Percentiles rank a stretch among this genome's conserved stretches.
Evolutionary conservation across 2,329 filamentous ascomycete genomes (phyloP).

Genomic region (Cladophialophora bantiana): DNA sequence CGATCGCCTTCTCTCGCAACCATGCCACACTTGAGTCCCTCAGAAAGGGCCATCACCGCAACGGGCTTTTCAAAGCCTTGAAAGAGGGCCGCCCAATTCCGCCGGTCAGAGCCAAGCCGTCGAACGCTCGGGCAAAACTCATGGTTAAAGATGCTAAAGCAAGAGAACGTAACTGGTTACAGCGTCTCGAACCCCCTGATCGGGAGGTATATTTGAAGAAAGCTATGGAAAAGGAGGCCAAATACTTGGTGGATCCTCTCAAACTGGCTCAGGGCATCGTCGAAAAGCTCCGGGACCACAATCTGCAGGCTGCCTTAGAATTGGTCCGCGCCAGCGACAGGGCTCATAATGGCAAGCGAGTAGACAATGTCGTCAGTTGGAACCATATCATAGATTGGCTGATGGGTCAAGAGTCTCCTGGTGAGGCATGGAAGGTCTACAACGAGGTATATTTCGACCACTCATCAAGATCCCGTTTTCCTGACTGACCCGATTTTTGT

Average conservation of each 20-base stretch:
- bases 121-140: constrained; percentile 22
- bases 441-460: constrained; percentile 72
- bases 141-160: constrained; percentile 30
- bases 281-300: constrained; percentile 64
- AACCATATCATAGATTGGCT: constrained; percentile 81
- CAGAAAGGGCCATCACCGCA: constrained; percentile 38
- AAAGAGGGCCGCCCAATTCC: constrained; percentile 12
- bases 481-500: constrained; percentile 19
- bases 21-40: constrained; percentile 37
- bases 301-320: constrained; percentile 71
- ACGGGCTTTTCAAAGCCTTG: constrained; percentile 24
- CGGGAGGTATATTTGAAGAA: constrained; percentile 26
- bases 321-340: constrained; percentile 61
- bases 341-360: constrained; percentile 47
- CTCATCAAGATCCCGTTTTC: neutral
- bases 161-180: constrained; percentile 33
- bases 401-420: constrained; percentile 66
- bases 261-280: constrained; percentile 74
- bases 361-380: constrained; percentile 78
- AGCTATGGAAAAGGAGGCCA: constrained; percentile 27
- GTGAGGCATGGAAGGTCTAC: constrained; percentile 77
- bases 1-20: constrained; percentile 21
- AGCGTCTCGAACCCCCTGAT: constrained; percentile 18
- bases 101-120: constrained; percentile 13
- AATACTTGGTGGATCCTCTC: constrained; percentile 65